Base-by-base conservation (phyloP, 257 asterid species). In the Jacaranda mimosifolia region DNA sequence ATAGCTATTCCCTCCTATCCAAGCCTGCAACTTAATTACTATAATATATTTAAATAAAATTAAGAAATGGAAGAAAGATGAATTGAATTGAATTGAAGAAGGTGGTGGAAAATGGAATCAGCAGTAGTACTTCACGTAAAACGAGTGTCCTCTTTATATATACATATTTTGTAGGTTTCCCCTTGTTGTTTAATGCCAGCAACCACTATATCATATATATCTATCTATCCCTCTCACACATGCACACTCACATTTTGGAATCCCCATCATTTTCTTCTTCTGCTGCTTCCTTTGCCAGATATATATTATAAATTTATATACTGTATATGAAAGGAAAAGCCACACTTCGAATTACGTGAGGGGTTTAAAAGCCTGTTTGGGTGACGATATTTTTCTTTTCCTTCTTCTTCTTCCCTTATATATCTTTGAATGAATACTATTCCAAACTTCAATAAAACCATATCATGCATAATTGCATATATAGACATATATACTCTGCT, bases 291-390 rank as follows among this genome's bases (percentile, higher is more conserved):
- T 72, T 77, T 68, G 56, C 70, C 82, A 76, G 78, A 45, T 19
- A 9, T 58, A 17, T 18, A 57, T 59, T 8, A 17, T 9, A 26
- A 26, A 26, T 26, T 26, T 26, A 26, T 26, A 26, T 26, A 26
- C n/a, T 26, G 2, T 26, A 26, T 26, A 26, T 26, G 2, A n/a
- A n/a, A 83, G 80, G 86, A 73, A 86, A 92, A 87, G 89, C 83
- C 85, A 89, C 80, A 83, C 80, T 82, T 87, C 85, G 92, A 90
- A 84, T 81, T 77, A 85, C 89, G 93, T 87, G 97, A 93, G 88
- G 86, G 91, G 91, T 88, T 87, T 91, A 3, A 89, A 92, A 92
- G 92, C 86, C 88, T 85, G 88, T 75, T 39, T n/a, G 69, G 73
- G 74, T 82, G 81, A 81, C 64, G 40, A 68, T 83, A 73, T 73